Percentiles rank a stretch among this genome's conserved stretches.
Conservation (phyloP, 352 stramenopile genomes). For the Globisporangium orthogonon region DNA sequence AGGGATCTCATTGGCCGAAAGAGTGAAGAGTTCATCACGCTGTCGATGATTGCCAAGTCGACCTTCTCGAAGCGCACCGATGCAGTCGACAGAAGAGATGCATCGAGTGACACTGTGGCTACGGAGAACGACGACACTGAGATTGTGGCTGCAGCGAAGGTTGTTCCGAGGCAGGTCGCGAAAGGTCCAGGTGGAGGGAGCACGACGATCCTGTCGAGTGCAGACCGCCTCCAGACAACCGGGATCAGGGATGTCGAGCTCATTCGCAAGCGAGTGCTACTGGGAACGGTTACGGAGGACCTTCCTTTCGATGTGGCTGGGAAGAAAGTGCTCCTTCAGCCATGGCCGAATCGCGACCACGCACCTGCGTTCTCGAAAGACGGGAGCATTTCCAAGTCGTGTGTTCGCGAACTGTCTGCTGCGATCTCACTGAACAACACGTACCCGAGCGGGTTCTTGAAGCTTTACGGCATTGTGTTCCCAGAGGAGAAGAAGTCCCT, state of each 20-base stretch:
- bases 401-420: conserved; percentile 46
- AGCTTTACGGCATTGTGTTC: conserved; percentile 65
- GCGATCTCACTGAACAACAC: conserved; percentile 37
- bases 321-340: conserved; percentile 59
- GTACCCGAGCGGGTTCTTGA: conserved; percentile 46
- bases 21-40: conserved; percentile 16
- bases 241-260: conserved; percentile 43
- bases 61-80: conserved; percentile 3
- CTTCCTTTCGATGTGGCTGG: conserved; percentile 39
- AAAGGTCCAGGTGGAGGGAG: conserved; percentile 12
- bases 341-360: conserved; percentile 72
- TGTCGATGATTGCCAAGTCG: conserved; percentile 13
- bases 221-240: conserved; percentile 28
- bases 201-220: conserved; percentile 12
- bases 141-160: conserved; percentile 13
- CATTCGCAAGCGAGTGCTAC: conserved; percentile 64
- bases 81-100: not conserved
- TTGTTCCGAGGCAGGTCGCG: conserved; percentile 28
- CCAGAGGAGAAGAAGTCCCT: conserved; percentile 31
- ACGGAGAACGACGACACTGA: not conserved
- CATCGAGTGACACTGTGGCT: not conserved
- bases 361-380: conserved; percentile 40
- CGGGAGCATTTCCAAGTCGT: conserved; percentile 41
- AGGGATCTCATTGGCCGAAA: conserved; percentile 3
- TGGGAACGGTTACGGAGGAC: conserved; percentile 35